Percentiles rank a stretch among this genome's conserved stretches.
Evolutionary conservation across 495 filamentous ascomycete species (phyloP).

Genomic region (Penicillium verhagenii): DNA sequence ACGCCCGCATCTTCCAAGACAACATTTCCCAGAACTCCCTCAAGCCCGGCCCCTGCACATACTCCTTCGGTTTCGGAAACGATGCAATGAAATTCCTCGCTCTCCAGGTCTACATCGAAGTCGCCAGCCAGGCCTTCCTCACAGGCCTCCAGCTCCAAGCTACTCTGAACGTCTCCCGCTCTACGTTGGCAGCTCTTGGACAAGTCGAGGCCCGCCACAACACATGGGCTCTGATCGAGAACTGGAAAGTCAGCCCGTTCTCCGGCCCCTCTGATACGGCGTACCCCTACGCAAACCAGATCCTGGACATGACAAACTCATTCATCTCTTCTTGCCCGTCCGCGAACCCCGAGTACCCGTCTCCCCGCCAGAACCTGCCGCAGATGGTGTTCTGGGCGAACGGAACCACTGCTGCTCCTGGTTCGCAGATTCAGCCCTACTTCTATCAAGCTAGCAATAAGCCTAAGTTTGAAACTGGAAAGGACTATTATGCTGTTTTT

Average conservation of each 20-base stretch:
- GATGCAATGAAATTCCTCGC: conserved; percentile 41
- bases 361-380: conserved; percentile 44
- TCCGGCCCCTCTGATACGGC: conserved; percentile 48
- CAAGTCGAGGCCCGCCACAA: conserved; percentile 51
- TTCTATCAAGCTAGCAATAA: conserved; percentile 39
- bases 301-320: conserved; percentile 49
- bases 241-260: conserved; percentile 50
- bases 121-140: conserved; percentile 55
- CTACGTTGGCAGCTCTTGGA: conserved; percentile 48
- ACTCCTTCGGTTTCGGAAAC: conserved; percentile 38
- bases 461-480: conserved; percentile 34
- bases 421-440: conserved; percentile 38
- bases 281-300: conserved; percentile 55
- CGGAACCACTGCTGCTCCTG: conserved; percentile 40
- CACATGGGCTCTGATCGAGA: conserved; percentile 50
- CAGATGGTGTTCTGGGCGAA: conserved; percentile 33
- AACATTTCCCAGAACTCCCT: conserved; percentile 50
- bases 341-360: conserved; percentile 49
- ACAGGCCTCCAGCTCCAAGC: conserved; percentile 49
- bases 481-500: conserved; percentile 51
- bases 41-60: conserved; percentile 52
- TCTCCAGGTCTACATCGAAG: conserved; percentile 47
- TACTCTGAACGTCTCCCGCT: conserved; percentile 32
- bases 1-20: conserved; percentile 55
- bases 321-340: conserved; percentile 49